These are phyloP conservation scores for Nemophila menziesii DNA, from an alignment of 257 asterid genomes.

Conservation along the genomic window DNA sequence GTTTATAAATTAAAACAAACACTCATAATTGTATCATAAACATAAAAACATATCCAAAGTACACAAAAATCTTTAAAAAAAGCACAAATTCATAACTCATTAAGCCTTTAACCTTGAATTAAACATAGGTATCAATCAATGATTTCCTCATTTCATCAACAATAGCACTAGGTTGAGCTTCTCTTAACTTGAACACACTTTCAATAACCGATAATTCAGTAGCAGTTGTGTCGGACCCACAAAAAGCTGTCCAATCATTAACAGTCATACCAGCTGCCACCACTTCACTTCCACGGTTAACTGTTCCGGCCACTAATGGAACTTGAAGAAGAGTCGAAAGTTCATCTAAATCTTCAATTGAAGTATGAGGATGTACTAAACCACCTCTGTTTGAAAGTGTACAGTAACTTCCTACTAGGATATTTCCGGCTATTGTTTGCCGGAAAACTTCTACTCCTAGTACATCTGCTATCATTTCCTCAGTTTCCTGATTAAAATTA, in stretches of 20 bases:
- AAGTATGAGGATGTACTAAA: no score
- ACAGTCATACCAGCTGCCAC: constrained; percentile 67
- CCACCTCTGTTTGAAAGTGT: no score
- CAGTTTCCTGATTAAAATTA: constrained; percentile 57
- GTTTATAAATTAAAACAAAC: no score
- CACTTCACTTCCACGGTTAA: constrained; percentile 80
- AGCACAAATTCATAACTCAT: no score
- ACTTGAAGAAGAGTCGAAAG: no score
- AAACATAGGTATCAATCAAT: constrained; percentile 63
- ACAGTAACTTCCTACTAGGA: constrained; percentile 81
- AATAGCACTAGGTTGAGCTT: constrained; percentile 68
- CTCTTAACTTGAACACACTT: constrained; percentile 74
- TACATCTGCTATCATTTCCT: constrained; percentile 84
- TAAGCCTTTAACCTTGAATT: no score
- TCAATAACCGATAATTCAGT: constrained; percentile 73
- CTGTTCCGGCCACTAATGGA: constrained; percentile 75
- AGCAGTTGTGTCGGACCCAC: constrained; percentile 93
- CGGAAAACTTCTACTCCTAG: constrained; percentile 91
- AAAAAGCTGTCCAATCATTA: constrained; percentile 86
- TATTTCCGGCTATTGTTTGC: constrained; percentile 76
- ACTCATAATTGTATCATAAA: no score
- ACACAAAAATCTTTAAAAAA: no score
- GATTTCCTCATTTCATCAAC: constrained; percentile 84
- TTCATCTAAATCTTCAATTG: no score
- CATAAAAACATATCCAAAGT: no score